A percentile compares a stretch with the other conserved stretches of the same genome.
Conservation (phyloP, 2,329 filamentous ascomycete species). For the Aspergillus fructus region DNA sequence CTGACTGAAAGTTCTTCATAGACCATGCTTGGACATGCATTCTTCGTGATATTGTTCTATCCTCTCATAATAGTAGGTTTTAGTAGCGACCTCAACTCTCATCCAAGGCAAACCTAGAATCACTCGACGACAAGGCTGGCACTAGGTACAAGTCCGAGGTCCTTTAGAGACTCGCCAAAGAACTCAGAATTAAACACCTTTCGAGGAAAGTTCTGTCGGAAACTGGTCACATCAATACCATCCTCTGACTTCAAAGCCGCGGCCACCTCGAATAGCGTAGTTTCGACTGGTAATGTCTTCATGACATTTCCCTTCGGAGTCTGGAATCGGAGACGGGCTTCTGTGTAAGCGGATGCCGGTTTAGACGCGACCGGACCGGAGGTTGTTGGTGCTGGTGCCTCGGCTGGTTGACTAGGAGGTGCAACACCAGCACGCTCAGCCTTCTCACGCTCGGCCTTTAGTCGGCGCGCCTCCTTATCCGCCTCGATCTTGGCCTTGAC, state of each 20-base stretch:
- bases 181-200: conserved; percentile 76
- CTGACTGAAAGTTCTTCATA: no score
- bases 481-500: conserved; percentile 93
- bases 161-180: conserved; percentile 87
- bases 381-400: conserved; percentile 43
- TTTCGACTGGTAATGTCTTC: conserved; percentile 86
- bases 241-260: conserved; percentile 71
- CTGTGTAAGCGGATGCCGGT: conserved; percentile 70
- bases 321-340: conserved; percentile 80
- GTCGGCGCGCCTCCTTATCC: conserved; percentile 84
- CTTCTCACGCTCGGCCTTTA: conserved; percentile 82
- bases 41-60: background rate
- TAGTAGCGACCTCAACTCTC: background rate
- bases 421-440: conserved; percentile 77
- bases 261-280: conserved; percentile 89
- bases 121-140: conserved; percentile 76
- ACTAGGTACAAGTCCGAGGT: conserved; percentile 85
- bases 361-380: conserved; percentile 56
- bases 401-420: conserved; percentile 48
- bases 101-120: conserved; percentile 12
- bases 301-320: conserved; percentile 72
- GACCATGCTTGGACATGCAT: background rate
- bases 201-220: conserved; percentile 81
- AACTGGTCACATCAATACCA: conserved; percentile 69
- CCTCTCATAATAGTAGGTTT: conserved; percentile 1